Evolutionary conservation across 2,329 filamentous ascomycete genomes (phyloP).

Genomic region (Calonectria pauciramosa): DNA sequence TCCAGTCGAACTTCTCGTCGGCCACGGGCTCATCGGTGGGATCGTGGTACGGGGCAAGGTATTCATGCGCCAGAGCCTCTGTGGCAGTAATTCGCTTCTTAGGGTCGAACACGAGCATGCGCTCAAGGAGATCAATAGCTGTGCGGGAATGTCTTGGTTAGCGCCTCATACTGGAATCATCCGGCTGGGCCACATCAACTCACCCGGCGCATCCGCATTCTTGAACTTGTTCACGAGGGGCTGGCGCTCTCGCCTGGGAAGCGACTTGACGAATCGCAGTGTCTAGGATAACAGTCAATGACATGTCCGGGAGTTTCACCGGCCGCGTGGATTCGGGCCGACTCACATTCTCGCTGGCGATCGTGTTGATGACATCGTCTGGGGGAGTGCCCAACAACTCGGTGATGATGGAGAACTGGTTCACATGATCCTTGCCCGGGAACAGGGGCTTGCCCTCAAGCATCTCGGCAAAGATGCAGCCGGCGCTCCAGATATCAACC

Average conservation of each 20-base stretch:
- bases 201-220: constrained; percentile 90
- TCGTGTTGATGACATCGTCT: constrained; percentile 98
- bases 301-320: not conserved
- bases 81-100: constrained; percentile 92
- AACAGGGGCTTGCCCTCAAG: constrained; percentile 98
- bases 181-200: constrained; percentile 37
- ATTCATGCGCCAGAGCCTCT: constrained; percentile 90
- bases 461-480: constrained; percentile 99
- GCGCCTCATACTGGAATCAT: not conserved
- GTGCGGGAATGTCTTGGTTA: not conserved
- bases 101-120: constrained; percentile 99
- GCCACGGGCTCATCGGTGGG: constrained; percentile 95
- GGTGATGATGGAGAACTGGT: constrained; percentile 99
- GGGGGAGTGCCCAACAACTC: constrained; percentile 96
- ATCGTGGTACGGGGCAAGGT: constrained; percentile 96
- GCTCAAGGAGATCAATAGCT: constrained; percentile 95
- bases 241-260: constrained; percentile 93
- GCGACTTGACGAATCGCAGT: constrained; percentile 94
- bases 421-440: constrained; percentile 98
- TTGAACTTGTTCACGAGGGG: constrained; percentile 91
- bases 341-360: constrained; percentile 95
- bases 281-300: constrained; percentile 70
- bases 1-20: constrained; percentile 99
- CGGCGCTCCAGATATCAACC: constrained; percentile 99
- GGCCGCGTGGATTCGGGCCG: not conserved